These are phyloP conservation scores for Scleroderma citrinum DNA, from an alignment of 768 basidiomycete species.

Conservation along the genomic window DNA sequence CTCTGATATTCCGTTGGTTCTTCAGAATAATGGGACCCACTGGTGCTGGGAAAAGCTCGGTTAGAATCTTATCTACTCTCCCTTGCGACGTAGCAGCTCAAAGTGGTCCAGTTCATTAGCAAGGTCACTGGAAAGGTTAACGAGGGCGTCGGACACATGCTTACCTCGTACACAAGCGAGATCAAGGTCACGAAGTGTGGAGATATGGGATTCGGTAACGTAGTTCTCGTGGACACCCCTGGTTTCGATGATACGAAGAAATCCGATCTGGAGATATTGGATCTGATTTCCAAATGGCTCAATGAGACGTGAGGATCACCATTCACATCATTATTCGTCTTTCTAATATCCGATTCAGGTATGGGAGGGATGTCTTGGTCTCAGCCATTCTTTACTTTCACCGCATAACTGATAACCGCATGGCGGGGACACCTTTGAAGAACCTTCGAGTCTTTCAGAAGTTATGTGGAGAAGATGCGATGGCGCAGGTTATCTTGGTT, in stretches of 20 bases:
- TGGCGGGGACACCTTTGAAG: slow-evolving; percentile 28
- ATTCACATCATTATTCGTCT: neutral
- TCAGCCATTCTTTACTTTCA: slow-evolving; percentile 35
- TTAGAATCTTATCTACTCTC: neutral
- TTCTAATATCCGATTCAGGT: slow-evolving; percentile 3
- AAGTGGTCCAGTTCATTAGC: slow-evolving; percentile 6
- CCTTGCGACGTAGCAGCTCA: too few relatives aligned
- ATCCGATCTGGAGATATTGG: slow-evolving; percentile 39
- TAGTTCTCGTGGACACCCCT: slow-evolving; percentile 48
- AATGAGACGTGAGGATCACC: neutral
- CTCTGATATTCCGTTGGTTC: neutral
- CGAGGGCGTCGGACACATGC: slow-evolving; percentile 4
- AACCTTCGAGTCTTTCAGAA: slow-evolving; percentile 30
- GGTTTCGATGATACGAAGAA: slow-evolving; percentile 45
- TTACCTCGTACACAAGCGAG: slow-evolving; percentile 9
- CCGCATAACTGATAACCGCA: slow-evolving; percentile 34
- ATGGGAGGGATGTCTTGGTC: slow-evolving; percentile 12
- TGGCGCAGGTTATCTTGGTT: slow-evolving; percentile 29
- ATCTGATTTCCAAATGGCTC: slow-evolving; percentile 34
- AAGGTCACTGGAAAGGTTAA: neutral
- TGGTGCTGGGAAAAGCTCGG: slow-evolving; percentile 20
- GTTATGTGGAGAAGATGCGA: slow-evolving; percentile 23
- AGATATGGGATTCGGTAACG: slow-evolving; percentile 16
- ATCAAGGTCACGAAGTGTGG: slow-evolving; percentile 4
- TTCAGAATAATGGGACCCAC: slow-evolving; percentile 16